Base-by-base conservation (phyloP, 1,284 basidiomycete genomes). In the Ustilago curta region DNA sequence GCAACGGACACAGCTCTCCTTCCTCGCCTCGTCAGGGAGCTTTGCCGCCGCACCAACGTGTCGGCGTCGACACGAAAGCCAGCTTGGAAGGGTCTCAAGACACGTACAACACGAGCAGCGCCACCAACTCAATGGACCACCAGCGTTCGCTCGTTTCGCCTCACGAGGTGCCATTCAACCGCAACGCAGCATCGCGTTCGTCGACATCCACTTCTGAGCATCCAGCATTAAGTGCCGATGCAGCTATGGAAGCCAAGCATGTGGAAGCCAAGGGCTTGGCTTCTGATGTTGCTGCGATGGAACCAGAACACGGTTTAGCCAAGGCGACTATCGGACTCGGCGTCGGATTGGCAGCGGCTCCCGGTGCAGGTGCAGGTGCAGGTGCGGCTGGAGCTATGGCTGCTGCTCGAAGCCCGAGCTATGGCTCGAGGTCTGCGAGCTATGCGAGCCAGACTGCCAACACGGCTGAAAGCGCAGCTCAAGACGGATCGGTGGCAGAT, bases 151-250 rank as follows among this genome's bases (percentile, higher is more conserved):
- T 66, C 18, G 45, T 52, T 23, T 74, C 71, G 35, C 61, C 70
- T 8, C 55, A 60, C 32, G 58, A 68, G 14, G 50, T 51, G 23
- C 53, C 60, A 8, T 67, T 52, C 57, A 57, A 60, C 39, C 56
- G 54, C 16, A 25, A 55, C 25, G 39, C 39, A n/a, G 57, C 66
- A 23, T 62, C 71, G 19, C 61, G 61, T 40, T 67, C 66, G 19
- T 69, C 71, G 35, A 69, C 65, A 3, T 65, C 66, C 5, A 68
- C 70, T 2, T 68, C 61, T 29, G 70, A 73, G 32, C 65, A 68
- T 32, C 64, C 56, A 1, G 19, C 56, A 4, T 23, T 29, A 19
- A 60, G 44, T 31, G 60, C 58, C 16, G 64, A 65, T 27, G 57
- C 54, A 16, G 49, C 43, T 9, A 11, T 49, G 47, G 69, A 66